Evolutionary conservation across 352 stramenopile species (phyloP).

Genomic region (Phytophthora sp.): DNA sequence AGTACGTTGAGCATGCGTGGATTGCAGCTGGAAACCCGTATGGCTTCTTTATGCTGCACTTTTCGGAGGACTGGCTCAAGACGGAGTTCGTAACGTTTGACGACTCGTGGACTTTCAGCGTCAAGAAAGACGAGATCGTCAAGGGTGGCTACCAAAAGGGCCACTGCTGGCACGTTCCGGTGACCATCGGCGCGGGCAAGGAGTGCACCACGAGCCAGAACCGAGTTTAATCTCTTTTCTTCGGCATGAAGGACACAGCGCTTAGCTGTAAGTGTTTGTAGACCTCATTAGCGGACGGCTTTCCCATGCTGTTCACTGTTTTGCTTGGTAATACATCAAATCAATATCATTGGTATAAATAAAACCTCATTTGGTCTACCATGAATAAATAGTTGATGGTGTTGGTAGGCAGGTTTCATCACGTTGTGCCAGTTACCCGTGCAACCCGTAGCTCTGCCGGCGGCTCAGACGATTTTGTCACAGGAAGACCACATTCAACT

Average conservation of each 20-base stretch:
- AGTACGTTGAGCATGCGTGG: constrained; percentile 85
- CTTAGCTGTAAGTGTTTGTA: constrained; percentile 30
- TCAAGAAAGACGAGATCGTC: constrained; percentile 76
- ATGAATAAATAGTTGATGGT: constrained; percentile 34
- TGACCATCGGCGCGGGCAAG: constrained; percentile 66
- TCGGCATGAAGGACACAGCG: constrained; percentile 6
- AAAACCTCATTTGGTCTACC: constrained; percentile 1
- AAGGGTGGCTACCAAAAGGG: constrained; percentile 79
- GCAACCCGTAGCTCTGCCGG: not conserved
- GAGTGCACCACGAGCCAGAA: constrained; percentile 56
- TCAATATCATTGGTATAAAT: constrained; percentile 22
- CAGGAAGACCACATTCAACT: not conserved
- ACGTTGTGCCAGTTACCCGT: not conserved
- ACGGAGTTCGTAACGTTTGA: constrained; percentile 89
- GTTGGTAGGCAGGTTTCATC: not conserved
- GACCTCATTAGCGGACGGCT: constrained; percentile 10
- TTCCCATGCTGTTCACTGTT: constrained; percentile 12
- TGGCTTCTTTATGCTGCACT: constrained; percentile 86
- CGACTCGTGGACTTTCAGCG: constrained; percentile 79
- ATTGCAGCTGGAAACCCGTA: constrained; percentile 82
- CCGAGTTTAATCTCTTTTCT: constrained; percentile 23
- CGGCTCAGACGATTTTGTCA: constrained; percentile 3
- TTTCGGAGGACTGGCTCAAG: constrained; percentile 87
- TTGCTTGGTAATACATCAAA: constrained; percentile 30
- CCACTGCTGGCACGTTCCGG: constrained; percentile 87